Evolutionary conservation across 2,329 filamentous ascomycete species (phyloP).

Genomic region (Fusarium pseudoanthophilum): DNA sequence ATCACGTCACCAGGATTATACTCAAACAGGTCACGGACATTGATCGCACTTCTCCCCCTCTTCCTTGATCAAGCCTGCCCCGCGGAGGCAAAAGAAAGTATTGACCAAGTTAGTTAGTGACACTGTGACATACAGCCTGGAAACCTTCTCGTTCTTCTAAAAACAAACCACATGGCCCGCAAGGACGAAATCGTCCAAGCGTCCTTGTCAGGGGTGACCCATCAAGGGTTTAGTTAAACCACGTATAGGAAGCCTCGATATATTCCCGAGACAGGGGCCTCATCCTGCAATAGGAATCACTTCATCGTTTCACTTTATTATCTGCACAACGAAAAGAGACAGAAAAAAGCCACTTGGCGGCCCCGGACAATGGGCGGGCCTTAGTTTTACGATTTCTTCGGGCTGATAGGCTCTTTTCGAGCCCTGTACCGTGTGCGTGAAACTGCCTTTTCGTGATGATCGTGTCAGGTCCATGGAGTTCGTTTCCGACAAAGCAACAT

Average conservation of each 20-base stretch:
- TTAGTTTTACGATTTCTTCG: background rate
- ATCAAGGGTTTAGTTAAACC: constrained; percentile 33
- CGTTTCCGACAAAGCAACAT: background rate
- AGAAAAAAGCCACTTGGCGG: background rate
- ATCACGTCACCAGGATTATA: background rate
- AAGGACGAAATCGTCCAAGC: constrained; percentile 23
- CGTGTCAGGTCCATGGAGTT: constrained; percentile 24
- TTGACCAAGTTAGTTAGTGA: background rate
- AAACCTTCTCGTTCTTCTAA: background rate
- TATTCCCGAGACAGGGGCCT: constrained; percentile 19
- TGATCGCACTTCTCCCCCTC: background rate
- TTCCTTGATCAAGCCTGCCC: background rate
- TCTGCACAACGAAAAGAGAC: background rate
- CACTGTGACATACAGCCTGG: background rate
- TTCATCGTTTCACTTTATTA: constrained; percentile 26
- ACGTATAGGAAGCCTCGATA: constrained; percentile 37
- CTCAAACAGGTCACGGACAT: constrained; percentile 7
- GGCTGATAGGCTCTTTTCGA: constrained; percentile 6
- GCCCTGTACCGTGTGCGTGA: constrained; percentile 17
- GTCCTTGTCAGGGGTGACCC: constrained; percentile 4
- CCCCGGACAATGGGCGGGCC: background rate
- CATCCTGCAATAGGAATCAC: constrained; percentile 5
- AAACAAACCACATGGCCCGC: constrained; percentile 34
- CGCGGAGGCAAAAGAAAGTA: background rate
- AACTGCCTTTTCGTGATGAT: constrained; percentile 21